Base-by-base conservation (phyloP, 495 filamentous ascomycete genomes). In the Gamarada debralockiae region DNA sequence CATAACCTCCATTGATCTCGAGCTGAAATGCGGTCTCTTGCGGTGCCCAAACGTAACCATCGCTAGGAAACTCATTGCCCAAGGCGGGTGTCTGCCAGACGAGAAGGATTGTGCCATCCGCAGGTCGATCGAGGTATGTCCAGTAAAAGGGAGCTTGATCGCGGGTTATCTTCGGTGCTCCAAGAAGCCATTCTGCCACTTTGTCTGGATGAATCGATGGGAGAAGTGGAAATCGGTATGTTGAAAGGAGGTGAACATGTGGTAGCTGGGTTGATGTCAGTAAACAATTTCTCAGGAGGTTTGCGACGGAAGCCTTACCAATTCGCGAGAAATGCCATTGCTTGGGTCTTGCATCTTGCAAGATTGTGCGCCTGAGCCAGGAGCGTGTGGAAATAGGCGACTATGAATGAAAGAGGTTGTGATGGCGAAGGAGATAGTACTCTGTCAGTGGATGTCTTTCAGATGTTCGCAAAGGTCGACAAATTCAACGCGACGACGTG, bases 1-100 rank as follows among this genome's bases (percentile, higher is more conserved):
- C 89, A 69, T 90, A 85, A 43, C 90, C 91, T 57, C 83, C 82
- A 57, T 70, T 70, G 7, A 83, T 70, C 53, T 90, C 83, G 43
- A 86, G 80, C 37, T 76, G 78, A 50, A 81, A 86, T 14, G 77
- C 82, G 46, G 82, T 73, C 68, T 97, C 92, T 13, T 78, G 73
- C 59, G 89, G 85, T 4, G 83, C 80, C 92, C 92, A 98, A 43
- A 96, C 72, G 63, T 89, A 92, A 13, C 93, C 93, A 77, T 98
- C 92, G 53, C 84, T 95, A 18, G 93, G 83, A 60, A 88, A 92
- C 43, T 81, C 81, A 3, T 75, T 76, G 15, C 80, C 81, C 47
- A 89, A 70, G 18, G 75, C 70, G 8, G 81, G 71, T 1, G 92
- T 87, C 65, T 95, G 90, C 92, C 92, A 97, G 33, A 84, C 86